These are phyloP conservation scores for Jaapia argillacea DNA, from an alignment of 768 basidiomycete genomes.

Conservation along the genomic window DNA sequence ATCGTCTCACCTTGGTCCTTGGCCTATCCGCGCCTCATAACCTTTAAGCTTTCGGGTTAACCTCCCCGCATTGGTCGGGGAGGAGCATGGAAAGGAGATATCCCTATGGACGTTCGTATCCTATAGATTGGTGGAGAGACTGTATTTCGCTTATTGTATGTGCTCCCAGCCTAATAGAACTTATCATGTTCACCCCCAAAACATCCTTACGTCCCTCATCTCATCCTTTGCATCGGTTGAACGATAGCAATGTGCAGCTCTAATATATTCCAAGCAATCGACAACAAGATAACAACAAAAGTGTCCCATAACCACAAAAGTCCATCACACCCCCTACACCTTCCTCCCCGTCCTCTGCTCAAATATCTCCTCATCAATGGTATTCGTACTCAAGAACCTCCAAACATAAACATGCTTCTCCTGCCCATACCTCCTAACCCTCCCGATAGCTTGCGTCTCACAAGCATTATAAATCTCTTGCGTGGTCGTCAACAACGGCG, in stretches of 20 bases:
- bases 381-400: slow-evolving; percentile 77
- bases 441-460: slow-evolving; percentile 77
- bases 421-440: slow-evolving; percentile 79
- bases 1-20: slow-evolving; percentile 4
- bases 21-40: too few relatives aligned
- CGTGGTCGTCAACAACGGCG: slow-evolving; percentile 74
- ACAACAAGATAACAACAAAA: not conserved
- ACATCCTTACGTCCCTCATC: not conserved
- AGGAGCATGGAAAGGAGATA: too few relatives aligned
- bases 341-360: slow-evolving; percentile 31
- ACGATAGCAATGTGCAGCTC: not conserved
- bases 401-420: slow-evolving; percentile 71
- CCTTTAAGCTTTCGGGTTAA: too few relatives aligned
- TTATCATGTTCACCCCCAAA: not conserved
- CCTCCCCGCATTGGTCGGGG: too few relatives aligned
- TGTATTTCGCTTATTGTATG: not conserved
- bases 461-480: slow-evolving; percentile 81
- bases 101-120: too few relatives aligned
- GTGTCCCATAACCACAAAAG: not conserved
- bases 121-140: not conserved
- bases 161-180: not conserved
- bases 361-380: slow-evolving; percentile 83
- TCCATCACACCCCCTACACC: slow-evolving; percentile 4
- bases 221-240: too few relatives aligned
- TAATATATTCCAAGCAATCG: not conserved